Evolutionary conservation across 352 stramenopile species (phyloP).

Genomic region (Aphanomyces cochlioides): DNA sequence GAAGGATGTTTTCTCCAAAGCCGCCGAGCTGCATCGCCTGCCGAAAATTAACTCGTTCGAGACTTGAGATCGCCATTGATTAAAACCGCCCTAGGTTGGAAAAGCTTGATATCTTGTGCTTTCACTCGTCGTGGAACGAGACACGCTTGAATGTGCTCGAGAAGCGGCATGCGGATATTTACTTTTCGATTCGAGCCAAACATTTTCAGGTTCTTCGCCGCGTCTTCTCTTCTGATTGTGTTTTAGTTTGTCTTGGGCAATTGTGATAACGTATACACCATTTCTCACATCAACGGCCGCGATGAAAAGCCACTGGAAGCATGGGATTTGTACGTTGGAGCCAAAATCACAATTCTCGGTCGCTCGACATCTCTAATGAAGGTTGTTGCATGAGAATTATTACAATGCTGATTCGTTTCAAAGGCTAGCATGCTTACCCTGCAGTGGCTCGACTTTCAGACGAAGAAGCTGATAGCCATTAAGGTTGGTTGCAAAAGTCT

Average conservation of each 20-base stretch:
- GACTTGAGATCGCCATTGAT: not conserved
- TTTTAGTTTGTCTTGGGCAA: constrained; percentile 33
- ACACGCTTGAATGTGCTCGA: not conserved
- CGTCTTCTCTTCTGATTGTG: not conserved
- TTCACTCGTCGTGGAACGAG: constrained; percentile 36
- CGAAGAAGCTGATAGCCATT: constrained; percentile 7
- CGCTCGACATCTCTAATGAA: constrained; percentile 33
- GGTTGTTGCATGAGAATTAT: not conserved
- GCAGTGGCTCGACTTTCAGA: constrained; percentile 21
- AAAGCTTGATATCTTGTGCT: constrained; percentile 28
- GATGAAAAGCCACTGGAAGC: constrained; percentile 30
- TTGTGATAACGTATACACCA: constrained; percentile 32
- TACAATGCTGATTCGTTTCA: not conserved
- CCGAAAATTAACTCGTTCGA: constrained; percentile 21
- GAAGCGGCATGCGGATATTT: constrained; percentile 32
- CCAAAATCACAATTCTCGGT: constrained; percentile 34
- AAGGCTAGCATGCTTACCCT: constrained; percentile 28
- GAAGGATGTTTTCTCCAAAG: constrained; percentile 20
- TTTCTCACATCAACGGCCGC: constrained; percentile 32
- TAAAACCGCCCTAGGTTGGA: constrained; percentile 14
- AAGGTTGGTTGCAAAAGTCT: not conserved
- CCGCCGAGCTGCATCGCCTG: constrained; percentile 16
- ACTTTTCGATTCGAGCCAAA: constrained; percentile 33
- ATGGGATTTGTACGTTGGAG: constrained; percentile 33
- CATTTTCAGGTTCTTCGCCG: constrained; percentile 29